Percentiles rank a stretch among this genome's conserved stretches.
Conservation (phyloP, 2,329 filamentous ascomycete genomes). For the Lasiodiplodia citricola region DNA sequence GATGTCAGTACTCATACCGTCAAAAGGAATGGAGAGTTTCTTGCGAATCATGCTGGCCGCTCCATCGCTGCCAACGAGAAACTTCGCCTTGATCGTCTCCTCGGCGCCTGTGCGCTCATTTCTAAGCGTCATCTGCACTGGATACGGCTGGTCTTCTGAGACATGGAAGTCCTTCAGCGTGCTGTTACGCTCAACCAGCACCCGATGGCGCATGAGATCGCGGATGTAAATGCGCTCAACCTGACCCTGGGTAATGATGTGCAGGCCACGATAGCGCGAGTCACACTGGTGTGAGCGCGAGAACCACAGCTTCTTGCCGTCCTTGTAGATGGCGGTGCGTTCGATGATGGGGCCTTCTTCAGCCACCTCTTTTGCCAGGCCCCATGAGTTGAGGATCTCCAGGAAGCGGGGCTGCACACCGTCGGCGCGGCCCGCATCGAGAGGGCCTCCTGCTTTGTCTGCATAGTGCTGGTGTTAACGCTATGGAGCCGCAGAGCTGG, state of each 20-base stretch:
- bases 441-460: slow-evolving; percentile 38
- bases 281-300: slow-evolving; percentile 39
- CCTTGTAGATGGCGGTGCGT: slow-evolving; percentile 37
- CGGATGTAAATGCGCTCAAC: slow-evolving; percentile 45
- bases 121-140: slow-evolving; percentile 12
- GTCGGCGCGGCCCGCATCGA: slow-evolving; percentile 38
- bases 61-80: slow-evolving; percentile 40
- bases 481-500: background rate
- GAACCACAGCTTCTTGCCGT: slow-evolving; percentile 38
- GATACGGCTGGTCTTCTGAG: background rate
- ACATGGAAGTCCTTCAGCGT: slow-evolving; percentile 31
- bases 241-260: slow-evolving; percentile 46
- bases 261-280: slow-evolving; percentile 43
- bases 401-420: slow-evolving; percentile 32
- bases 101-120: slow-evolving; percentile 33
- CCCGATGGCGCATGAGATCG: slow-evolving; percentile 41
- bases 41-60: slow-evolving; percentile 41
- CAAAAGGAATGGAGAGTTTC: slow-evolving; percentile 37
- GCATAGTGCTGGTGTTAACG: too few species aligned
- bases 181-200: slow-evolving; percentile 39
- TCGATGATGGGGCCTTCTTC: slow-evolving; percentile 44
- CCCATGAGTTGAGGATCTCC: slow-evolving; percentile 30
- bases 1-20: slow-evolving; percentile 38
- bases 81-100: slow-evolving; percentile 39
- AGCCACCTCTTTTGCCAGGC: slow-evolving; percentile 36